Evolutionary conservation across 2,329 filamentous ascomycete genomes (phyloP).

Genomic region (Taxawa tesnikishii): DNA sequence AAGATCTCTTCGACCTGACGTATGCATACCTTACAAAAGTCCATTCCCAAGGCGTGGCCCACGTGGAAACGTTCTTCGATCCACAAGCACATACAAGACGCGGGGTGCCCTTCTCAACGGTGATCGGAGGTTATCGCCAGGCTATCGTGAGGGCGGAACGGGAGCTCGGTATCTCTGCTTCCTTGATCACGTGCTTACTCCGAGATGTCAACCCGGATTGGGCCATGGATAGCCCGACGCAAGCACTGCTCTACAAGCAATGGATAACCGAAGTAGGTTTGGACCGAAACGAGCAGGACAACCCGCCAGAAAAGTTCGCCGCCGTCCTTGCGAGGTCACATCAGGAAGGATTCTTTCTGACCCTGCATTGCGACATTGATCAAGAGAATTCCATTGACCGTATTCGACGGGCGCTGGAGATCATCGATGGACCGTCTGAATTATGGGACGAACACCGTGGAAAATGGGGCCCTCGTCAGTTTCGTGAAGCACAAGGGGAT

Average conservation of each 20-base stretch:
- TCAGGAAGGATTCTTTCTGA: constrained; percentile 1
- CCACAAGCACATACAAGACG: constrained; percentile 8
- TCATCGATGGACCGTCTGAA: constrained; percentile 3
- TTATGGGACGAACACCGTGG: constrained; percentile 3
- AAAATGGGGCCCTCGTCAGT: constrained; percentile 2
- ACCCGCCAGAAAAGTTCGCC: constrained; percentile 4
- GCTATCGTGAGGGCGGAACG: constrained; percentile 6
- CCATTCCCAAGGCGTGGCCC: constrained; percentile 2
- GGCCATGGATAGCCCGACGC: not conserved
- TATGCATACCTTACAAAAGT: constrained; percentile 3
- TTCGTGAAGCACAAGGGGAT: not conserved
- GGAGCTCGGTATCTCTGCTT: constrained; percentile 4
- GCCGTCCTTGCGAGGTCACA: constrained; percentile 1
- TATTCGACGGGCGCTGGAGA: constrained; percentile 1
- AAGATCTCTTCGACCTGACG: constrained; percentile 3
- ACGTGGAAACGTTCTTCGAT: constrained; percentile 10
- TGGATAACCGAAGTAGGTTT: constrained; percentile 3
- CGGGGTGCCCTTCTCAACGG: constrained; percentile 5
- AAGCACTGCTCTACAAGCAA: not conserved
- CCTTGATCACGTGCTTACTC: constrained; percentile 7
- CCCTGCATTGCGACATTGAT: constrained; percentile 2
- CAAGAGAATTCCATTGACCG: not conserved
- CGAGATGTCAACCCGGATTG: constrained; percentile 2
- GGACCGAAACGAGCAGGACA: constrained; percentile 4
- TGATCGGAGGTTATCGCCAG: constrained; percentile 5